These are phyloP conservation scores for Aspergillus jensenii DNA, from an alignment of 2,329 filamentous ascomycete genomes.

Conservation along the genomic window DNA sequence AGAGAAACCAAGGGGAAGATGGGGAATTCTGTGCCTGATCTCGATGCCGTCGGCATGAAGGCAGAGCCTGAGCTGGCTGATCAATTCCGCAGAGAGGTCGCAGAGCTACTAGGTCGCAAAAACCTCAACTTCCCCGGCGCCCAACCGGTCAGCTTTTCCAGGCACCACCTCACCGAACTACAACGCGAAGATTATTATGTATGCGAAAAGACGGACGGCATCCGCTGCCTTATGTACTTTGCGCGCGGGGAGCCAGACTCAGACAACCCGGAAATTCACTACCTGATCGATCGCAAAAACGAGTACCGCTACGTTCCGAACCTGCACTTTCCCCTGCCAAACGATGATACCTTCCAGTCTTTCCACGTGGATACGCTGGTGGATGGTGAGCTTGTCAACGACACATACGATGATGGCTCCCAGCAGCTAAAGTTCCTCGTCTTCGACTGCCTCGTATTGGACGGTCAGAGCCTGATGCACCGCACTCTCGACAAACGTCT, in stretches of 20 bases:
- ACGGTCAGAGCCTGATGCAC: slow-evolving; percentile 72
- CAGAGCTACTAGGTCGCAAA: slow-evolving; percentile 68
- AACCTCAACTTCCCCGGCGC: slow-evolving; percentile 78
- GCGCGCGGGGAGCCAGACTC: slow-evolving; percentile 57
- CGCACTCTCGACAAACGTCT: slow-evolving; percentile 84
- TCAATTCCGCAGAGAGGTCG: slow-evolving; percentile 70
- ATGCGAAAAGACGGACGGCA: slow-evolving; percentile 96
- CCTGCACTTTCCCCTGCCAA: slow-evolving; percentile 77
- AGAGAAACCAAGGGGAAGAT: slow-evolving; percentile 22
- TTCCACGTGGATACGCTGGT: slow-evolving; percentile 82
- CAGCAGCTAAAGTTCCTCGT: slow-evolving; percentile 80
- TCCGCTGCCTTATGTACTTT: slow-evolving; percentile 92
- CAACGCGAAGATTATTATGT: slow-evolving; percentile 87
- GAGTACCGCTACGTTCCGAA: slow-evolving; percentile 85
- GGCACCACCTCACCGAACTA: slow-evolving; percentile 79
- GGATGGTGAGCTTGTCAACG: slow-evolving; percentile 90
- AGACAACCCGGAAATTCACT: slow-evolving; percentile 69
- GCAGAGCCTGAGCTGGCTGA: slow-evolving; percentile 61
- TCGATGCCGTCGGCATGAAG: slow-evolving; percentile 58
- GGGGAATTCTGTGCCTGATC: slow-evolving; percentile 42
- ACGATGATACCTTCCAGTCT: slow-evolving; percentile 56
- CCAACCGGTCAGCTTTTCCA: slow-evolving; percentile 89
- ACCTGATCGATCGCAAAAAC: slow-evolving; percentile 96
- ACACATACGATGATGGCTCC: slow-evolving; percentile 67
- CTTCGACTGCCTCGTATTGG: slow-evolving; percentile 87